These are phyloP conservation scores for Penicillium steckii DNA, from an alignment of 495 filamentous ascomycete genomes.

Conservation along the genomic window DNA sequence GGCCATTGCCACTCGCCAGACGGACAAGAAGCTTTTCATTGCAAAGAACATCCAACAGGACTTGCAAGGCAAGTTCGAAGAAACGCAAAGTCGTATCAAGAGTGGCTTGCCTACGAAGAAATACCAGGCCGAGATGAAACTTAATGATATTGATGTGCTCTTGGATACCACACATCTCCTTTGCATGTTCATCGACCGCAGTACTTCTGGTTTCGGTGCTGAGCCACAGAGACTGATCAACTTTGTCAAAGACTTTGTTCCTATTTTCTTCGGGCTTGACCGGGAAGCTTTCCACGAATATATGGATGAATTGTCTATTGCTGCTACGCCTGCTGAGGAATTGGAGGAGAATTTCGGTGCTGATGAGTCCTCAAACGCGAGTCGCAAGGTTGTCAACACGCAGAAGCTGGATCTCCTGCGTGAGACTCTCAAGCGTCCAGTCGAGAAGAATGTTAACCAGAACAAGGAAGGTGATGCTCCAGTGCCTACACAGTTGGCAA, in stretches of 20 bases:
- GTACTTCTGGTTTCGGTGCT: slow-evolving; percentile 59
- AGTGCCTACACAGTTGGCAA: slow-evolving; percentile 28
- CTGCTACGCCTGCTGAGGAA: slow-evolving; percentile 65
- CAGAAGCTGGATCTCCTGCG: slow-evolving; percentile 82
- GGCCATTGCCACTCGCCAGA: slow-evolving; percentile 76
- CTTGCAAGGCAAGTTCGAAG: slow-evolving; percentile 84
- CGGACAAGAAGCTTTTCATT: slow-evolving; percentile 86
- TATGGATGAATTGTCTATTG: slow-evolving; percentile 67
- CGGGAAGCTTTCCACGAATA: slow-evolving; percentile 71
- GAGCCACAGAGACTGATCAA: slow-evolving; percentile 75
- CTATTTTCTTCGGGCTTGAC: slow-evolving; percentile 84
- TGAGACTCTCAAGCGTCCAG: slow-evolving; percentile 74
- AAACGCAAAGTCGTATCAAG: slow-evolving; percentile 66
- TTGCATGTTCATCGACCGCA: slow-evolving; percentile 69
- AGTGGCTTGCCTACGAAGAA: slow-evolving; percentile 57
- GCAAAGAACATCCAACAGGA: slow-evolving; percentile 82
- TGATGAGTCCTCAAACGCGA: slow-evolving; percentile 49
- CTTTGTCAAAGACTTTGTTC: slow-evolving; percentile 87
- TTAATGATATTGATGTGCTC: slow-evolving; percentile 76
- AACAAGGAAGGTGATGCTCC: slow-evolving; percentile 70
- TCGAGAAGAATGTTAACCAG: slow-evolving; percentile 58
- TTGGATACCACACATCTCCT: slow-evolving; percentile 79
- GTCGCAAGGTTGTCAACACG: slow-evolving; percentile 62
- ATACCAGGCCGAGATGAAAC: slow-evolving; percentile 70
- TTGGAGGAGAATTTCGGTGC: slow-evolving; percentile 53